These are phyloP conservation scores for Hysterium pulicare DNA, from an alignment of 2,329 filamentous ascomycete species.

Conservation along the genomic window DNA sequence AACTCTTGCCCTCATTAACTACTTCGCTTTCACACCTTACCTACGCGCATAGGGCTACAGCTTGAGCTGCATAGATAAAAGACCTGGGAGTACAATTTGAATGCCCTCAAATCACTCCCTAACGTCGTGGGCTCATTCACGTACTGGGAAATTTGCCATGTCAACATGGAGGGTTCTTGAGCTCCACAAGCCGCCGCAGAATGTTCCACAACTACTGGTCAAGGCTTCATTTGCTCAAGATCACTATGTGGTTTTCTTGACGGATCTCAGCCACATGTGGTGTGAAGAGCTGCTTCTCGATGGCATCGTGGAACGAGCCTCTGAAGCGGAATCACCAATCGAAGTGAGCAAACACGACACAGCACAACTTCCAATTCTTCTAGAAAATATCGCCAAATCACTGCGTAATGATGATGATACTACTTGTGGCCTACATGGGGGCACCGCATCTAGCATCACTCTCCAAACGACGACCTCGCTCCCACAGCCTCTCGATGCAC, in stretches of 20 bases:
- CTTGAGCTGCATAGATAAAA: too few relatives aligned
- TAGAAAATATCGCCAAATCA: slow-evolving; percentile 59
- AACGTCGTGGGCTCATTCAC: too few relatives aligned
- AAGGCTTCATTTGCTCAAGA: slow-evolving; percentile 54
- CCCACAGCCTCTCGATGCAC: slow-evolving; percentile 58
- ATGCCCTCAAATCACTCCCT: too few relatives aligned
- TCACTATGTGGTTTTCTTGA: slow-evolving; percentile 64
- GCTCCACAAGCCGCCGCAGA: slow-evolving; percentile 21
- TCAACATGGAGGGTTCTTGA: slow-evolving; percentile 33
- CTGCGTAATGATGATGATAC: slow-evolving; percentile 39
- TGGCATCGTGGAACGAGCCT: slow-evolving; percentile 61
- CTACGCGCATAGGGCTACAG: too few relatives aligned
- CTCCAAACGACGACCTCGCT: slow-evolving; percentile 59
- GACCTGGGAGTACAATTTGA: too few relatives aligned
- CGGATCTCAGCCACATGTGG: slow-evolving; percentile 74
- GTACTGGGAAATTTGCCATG: too few relatives aligned
- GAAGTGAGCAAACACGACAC: slow-evolving; percentile 65
- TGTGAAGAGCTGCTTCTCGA: slow-evolving; percentile 59
- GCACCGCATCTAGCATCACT: slow-evolving; percentile 36
- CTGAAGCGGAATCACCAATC: slow-evolving; percentile 64
- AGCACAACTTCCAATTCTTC: slow-evolving; percentile 64
- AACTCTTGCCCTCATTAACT: too few relatives aligned
- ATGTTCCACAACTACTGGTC: slow-evolving; percentile 60
- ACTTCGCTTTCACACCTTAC: too few relatives aligned
- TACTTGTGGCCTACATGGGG: slow-evolving; percentile 30